Base-by-base conservation (phyloP, 306 rosid genomes). In the Phaseolus lunatus region DNA sequence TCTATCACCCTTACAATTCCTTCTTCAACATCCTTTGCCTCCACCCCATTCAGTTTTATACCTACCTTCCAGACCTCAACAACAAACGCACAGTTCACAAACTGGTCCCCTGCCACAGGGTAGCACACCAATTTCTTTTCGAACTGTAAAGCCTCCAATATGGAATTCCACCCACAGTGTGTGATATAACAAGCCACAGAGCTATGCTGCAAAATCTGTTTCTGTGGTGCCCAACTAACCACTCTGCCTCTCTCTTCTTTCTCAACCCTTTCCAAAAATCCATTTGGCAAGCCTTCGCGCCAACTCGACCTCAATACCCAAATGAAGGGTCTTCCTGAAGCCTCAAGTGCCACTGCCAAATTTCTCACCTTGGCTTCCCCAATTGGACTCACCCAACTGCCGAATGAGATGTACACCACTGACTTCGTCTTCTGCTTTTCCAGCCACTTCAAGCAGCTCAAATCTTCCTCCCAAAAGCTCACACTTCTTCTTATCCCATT, bases 111-210 rank as follows among this genome's bases (percentile, higher is more conserved):
- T 7, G 96, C 96, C 31, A 92, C 82, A 0, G 96, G 98, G 63
- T 82, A 92, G 44, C 98, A 95, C 35, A 95, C 4, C 72, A 90
- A 50, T 27, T 88, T 87, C 78, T 90, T 90, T 13, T 43, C 82
- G 70, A 77, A 90, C 33, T 84, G 92, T 27, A 92, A 72, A 1
- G 97, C 98, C 79, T 95, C 97, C 87, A 90, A 66, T 27, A 91
- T 92, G 20, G 98, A 95, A 73, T 90, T 95, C 98, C 98, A 95
- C 0, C 98, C 97, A 16, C 98, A 95, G n/a, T 95, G 98, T 1
- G 98, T 88, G 22, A 95, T 79, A 43, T 89, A 95, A 45, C 94
- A 89, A 2, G 88, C 96, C 14, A 90, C 90, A 2, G 89, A 84
- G 16, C 18, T 39, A 71, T 92, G 97, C 20, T 80, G 71, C 49